Base-by-base conservation (phyloP, 2,329 filamentous ascomycete genomes). In the Claviceps capensis region DNA sequence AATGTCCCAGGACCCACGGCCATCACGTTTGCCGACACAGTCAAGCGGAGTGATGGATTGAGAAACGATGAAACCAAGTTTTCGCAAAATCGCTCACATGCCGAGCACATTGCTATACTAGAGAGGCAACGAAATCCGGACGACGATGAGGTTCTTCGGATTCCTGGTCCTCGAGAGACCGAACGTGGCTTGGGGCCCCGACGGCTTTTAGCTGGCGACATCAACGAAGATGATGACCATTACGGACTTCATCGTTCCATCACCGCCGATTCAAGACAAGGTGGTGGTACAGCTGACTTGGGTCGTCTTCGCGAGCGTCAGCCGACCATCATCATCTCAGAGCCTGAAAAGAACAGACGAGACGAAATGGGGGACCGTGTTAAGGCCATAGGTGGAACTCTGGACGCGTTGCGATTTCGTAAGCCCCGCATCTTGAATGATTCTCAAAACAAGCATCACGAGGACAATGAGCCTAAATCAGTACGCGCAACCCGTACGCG, bases 81-180 rank as follows among this genome's bases (percentile, higher is more conserved):
- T 22, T 69, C 69, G 49, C 71, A 83, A 9, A 78, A 78, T 0
- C 59, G 62, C 38, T 73, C 76, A 37, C 75, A 85, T 45, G 85
- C 88, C 51, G 85, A 90, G 55, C 88, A 95, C 62, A 94, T 96
- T 61, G 86, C 86, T 5, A 93, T 97, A 60, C 66, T 96, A 14
- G 82, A 95, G 65, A 83, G 85, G 36, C 91, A 96, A 65, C 80
- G 89, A 40, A 84, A 87, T 52, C 81, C 82, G 55, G 83, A 86
- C 52, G 83, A 81, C 45, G 82, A 81, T 45, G 82, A 83, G 37
- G 81, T 89, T 0, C 71, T 97, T 44, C 84, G 88, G 42, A 97
- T 98, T 60, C 93, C 93, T 0, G 90, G 90, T 19, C 93, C 93
- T 1, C 77, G 90, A 59, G 93, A 97, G 62, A 90, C 85, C 48